Conservation (phyloP, 2,329 filamentous ascomycete genomes). For the Xylaria multiplex region DNA sequence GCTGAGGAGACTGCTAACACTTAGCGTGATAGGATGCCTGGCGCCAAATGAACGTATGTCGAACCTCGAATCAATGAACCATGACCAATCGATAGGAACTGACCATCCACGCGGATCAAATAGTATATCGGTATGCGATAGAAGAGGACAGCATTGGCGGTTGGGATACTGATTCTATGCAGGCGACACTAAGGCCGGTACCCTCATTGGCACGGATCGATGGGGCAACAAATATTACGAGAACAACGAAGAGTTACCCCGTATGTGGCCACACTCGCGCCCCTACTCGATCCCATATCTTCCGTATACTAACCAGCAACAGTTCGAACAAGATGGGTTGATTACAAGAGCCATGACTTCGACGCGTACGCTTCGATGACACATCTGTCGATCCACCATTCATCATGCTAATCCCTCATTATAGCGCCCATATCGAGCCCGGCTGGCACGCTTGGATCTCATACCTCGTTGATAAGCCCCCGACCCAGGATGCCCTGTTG, state of each 20-base stretch:
- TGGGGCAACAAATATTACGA: conserved; percentile 99
- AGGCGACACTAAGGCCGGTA: conserved; percentile 97
- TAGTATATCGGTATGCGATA: conserved; percentile 65
- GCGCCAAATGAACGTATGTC: conserved; percentile 89
- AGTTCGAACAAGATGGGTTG: conserved; percentile 97
- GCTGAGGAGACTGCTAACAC: conserved; percentile 50
- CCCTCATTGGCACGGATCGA: conserved; percentile 83
- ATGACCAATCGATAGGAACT: conserved; percentile 40
- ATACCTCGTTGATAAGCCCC: conserved; percentile 89
- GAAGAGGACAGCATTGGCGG: neutral
- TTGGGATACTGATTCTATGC: conserved; percentile 37
- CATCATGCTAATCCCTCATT: conserved; percentile 31
- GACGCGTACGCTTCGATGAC: conserved; percentile 68
- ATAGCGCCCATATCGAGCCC: conserved; percentile 84
- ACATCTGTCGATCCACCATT: neutral
- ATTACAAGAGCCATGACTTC: conserved; percentile 89
- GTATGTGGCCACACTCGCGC: conserved; percentile 61
- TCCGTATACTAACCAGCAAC: conserved; percentile 33
- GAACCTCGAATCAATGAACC: conserved; percentile 40
- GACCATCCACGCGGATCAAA: conserved; percentile 42
- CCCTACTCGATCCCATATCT: neutral
- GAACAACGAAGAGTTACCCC: conserved; percentile 91
- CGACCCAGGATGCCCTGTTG: conserved; percentile 77
- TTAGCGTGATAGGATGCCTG: conserved; percentile 75
- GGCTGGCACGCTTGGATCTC: conserved; percentile 99